Conservation (phyloP, 129 eudicot genomes). For the Flaveria brownii region DNA sequence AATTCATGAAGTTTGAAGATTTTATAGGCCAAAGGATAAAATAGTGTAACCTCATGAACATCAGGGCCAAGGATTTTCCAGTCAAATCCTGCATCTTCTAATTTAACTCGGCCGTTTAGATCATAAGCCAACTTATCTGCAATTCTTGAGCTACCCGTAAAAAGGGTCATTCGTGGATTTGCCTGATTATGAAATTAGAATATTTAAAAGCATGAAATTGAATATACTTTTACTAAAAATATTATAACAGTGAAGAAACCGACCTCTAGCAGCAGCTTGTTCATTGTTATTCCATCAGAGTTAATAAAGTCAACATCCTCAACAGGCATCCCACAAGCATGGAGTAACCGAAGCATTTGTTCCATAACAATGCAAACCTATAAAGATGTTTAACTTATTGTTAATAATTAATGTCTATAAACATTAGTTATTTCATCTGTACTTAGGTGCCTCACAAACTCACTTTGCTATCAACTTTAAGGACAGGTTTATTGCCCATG, state of each 20-base stretch:
- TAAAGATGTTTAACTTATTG: slow-evolving; percentile 11
- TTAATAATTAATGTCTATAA: background rate
- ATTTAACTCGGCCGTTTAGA: slow-evolving; percentile 65
- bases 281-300: slow-evolving; percentile 84
- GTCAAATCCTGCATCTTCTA: slow-evolving; percentile 98
- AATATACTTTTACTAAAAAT: background rate
- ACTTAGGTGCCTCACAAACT: background rate
- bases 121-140: slow-evolving; percentile 81
- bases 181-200: slow-evolving; percentile 44
- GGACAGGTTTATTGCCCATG: slow-evolving; percentile 90
- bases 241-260: slow-evolving; percentile 11
- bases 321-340: slow-evolving; percentile 82
- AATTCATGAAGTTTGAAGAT: background rate
- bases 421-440: background rate
- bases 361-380: slow-evolving; percentile 91
- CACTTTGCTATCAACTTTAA: slow-evolving; percentile 95
- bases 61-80: slow-evolving; percentile 97
- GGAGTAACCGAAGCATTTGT: slow-evolving; percentile 86
- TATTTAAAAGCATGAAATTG: background rate
- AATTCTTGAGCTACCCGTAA: slow-evolving; percentile 86
- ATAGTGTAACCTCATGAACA: slow-evolving; percentile 65
- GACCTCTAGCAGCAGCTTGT: slow-evolving; percentile 77
- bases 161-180: slow-evolving; percentile 88
- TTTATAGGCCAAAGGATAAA: background rate
- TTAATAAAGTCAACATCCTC: slow-evolving; percentile 94